phyloP scores from a whole-genome alignment of 352 stramenopile species.

The Phytophthora brassicae region DNA sequence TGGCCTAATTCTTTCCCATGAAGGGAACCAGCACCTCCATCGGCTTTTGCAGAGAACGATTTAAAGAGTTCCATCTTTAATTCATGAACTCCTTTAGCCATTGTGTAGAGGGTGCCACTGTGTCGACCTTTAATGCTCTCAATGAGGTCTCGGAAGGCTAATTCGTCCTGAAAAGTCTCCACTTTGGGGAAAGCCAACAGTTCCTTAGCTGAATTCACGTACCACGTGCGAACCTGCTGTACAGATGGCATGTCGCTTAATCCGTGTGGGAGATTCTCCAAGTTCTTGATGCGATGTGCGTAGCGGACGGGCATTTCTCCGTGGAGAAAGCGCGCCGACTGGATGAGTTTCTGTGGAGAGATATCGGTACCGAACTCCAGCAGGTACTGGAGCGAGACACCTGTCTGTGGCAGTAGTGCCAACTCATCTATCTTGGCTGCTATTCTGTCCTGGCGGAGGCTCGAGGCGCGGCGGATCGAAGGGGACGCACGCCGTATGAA shows the following conservation, averaged over 20 bases:
- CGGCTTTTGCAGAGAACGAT: constrained; percentile 59
- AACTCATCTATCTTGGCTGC: constrained; percentile 70
- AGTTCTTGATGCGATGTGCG: constrained; percentile 94
- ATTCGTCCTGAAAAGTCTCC: constrained; percentile 86
- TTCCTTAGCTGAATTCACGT: constrained; percentile 96
- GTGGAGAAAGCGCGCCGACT: constrained; percentile 96
- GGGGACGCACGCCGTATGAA: background rate
- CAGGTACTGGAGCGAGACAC: constrained; percentile 86
- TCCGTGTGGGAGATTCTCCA: constrained; percentile 94
- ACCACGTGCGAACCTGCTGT: constrained; percentile 96
- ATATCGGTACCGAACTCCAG: constrained; percentile 88
- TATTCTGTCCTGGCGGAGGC: constrained; percentile 43
- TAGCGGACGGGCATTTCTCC: constrained; percentile 98
- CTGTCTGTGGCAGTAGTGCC: constrained; percentile 75
- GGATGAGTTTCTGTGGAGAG: constrained; percentile 85
- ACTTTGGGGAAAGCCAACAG: constrained; percentile 87
- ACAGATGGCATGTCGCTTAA: constrained; percentile 94
- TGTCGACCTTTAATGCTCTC: constrained; percentile 97
- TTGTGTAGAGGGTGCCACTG: constrained; percentile 98
- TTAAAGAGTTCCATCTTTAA: constrained; percentile 91
- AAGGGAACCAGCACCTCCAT: constrained; percentile 11
- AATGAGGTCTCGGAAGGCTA: constrained; percentile 93
- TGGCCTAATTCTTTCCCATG: constrained; percentile 60
- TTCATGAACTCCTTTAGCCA: constrained; percentile 98
- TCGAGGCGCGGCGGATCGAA: constrained; percentile 13